Evolutionary conservation across 1,284 basidiomycete genomes (phyloP).

Genomic region (Malassezia caprae): DNA sequence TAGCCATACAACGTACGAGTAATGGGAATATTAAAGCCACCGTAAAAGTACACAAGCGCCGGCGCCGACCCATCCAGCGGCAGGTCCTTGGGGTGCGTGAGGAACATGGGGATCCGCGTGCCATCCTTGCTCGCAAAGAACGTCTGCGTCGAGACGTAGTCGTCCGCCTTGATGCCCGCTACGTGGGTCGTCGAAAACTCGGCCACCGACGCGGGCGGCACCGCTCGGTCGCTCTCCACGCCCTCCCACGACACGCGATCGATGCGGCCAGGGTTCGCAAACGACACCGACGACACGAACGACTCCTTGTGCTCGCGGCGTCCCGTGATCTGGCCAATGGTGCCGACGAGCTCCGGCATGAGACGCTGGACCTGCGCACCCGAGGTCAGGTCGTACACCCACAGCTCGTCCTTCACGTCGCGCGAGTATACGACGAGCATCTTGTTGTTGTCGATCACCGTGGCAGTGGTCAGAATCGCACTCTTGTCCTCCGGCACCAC

Average conservation of each 20-base stretch:
- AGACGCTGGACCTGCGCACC: slow-evolving; percentile 58
- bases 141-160: slow-evolving; percentile 64
- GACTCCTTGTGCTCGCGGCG: slow-evolving; percentile 59
- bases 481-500: slow-evolving; percentile 62
- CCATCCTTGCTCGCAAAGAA: slow-evolving; percentile 61
- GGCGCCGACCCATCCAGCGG: slow-evolving; percentile 66
- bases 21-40: slow-evolving; percentile 56
- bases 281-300: slow-evolving; percentile 62
- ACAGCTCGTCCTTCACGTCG: slow-evolving; percentile 73
- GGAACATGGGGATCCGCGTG: slow-evolving; percentile 73
- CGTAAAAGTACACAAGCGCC: slow-evolving; percentile 65
- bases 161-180: slow-evolving; percentile 59
- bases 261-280: slow-evolving; percentile 64
- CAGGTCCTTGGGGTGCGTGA: slow-evolving; percentile 66
- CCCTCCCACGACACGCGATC: slow-evolving; percentile 29
- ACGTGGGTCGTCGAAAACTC: slow-evolving; percentile 59
- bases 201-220: slow-evolving; percentile 51
- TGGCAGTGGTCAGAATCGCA: slow-evolving; percentile 57
- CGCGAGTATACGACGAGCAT: slow-evolving; percentile 63
- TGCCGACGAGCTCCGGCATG: slow-evolving; percentile 61
- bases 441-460: slow-evolving; percentile 56
- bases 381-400: slow-evolving; percentile 57
- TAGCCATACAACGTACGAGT: slow-evolving; percentile 1
- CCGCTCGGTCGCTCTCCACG: slow-evolving; percentile 32
- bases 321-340: slow-evolving; percentile 55